These are phyloP conservation scores for Biscutella auriculata DNA, from an alignment of 441 rosid genomes.

Conservation along the genomic window DNA sequence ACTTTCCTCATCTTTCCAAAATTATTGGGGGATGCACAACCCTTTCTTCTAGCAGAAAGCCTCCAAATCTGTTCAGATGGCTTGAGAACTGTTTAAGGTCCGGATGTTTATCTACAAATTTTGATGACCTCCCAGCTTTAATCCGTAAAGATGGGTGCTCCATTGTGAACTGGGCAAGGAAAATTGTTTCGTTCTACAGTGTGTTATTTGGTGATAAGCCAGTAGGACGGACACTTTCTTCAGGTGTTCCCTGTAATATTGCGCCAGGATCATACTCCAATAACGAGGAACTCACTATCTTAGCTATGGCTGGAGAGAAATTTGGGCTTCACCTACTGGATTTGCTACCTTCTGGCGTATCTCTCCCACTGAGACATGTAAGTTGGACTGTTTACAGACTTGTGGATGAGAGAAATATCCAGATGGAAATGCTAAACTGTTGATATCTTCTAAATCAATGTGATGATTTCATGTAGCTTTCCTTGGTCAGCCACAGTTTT, in stretches of 20 bases:
- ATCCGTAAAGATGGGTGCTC: slow-evolving; percentile 60
- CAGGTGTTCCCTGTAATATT: slow-evolving; percentile 73
- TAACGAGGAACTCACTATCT: slow-evolving; percentile 69
- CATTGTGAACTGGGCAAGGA: slow-evolving; percentile 70
- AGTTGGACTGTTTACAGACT: slow-evolving; percentile 24
- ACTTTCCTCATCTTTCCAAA: slow-evolving; percentile 67
- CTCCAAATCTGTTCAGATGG: slow-evolving; percentile 87
- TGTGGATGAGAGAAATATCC: slow-evolving; percentile 6
- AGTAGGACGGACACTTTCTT: slow-evolving; percentile 50
- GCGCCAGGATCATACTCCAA: slow-evolving; percentile 65
- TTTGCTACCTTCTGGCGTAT: slow-evolving; percentile 77
- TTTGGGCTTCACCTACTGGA: slow-evolving; percentile 90
- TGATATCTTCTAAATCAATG: neutral
- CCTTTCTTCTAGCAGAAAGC: slow-evolving; percentile 38
- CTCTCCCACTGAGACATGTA: slow-evolving; percentile 97
- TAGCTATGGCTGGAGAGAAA: slow-evolving; percentile 97
- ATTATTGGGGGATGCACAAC: slow-evolving; percentile 25
- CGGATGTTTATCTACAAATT: slow-evolving; percentile 50
- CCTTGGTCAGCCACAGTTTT: neutral
- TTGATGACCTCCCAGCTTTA: slow-evolving; percentile 63
- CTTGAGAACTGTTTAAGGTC: slow-evolving; percentile 65
- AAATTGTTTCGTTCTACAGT: slow-evolving; percentile 77
- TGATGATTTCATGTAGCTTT: neutral
- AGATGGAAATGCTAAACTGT: slow-evolving; percentile 4
- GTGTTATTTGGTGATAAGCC: slow-evolving; percentile 71